Evolutionary conservation across 495 filamentous ascomycete genomes (phyloP).

Genomic region (Penicillium pancosmium): DNA sequence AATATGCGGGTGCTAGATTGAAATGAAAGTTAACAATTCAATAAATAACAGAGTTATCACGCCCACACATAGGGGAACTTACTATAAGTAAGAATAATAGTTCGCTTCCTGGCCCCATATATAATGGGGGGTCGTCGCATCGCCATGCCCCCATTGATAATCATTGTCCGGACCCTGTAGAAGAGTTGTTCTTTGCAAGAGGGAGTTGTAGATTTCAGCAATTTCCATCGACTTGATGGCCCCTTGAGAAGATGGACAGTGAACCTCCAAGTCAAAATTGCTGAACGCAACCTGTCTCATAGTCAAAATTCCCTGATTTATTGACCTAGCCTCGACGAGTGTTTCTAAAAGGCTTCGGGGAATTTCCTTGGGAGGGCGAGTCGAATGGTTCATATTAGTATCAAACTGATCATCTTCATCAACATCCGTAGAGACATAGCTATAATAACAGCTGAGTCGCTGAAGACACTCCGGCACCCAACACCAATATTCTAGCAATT

Average conservation of each 20-base stretch:
- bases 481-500: constrained; percentile 18
- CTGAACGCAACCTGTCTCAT: constrained; percentile 11
- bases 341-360: neutral
- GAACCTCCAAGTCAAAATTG: constrained; percentile 8
- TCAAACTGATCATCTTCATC: neutral
- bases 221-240: constrained; percentile 7
- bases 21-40: neutral
- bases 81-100: constrained; percentile 19
- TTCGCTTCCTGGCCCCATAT: constrained; percentile 16
- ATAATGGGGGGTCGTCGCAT: constrained; percentile 13
- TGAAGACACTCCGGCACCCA: constrained; percentile 15
- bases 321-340: neutral
- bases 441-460: constrained; percentile 11
- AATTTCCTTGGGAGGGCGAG: neutral
- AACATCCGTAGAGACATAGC: neutral
- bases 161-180: neutral
- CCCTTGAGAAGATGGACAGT: constrained; percentile 1
- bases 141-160: constrained; percentile 7
- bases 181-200: constrained; percentile 6
- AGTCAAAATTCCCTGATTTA: constrained; percentile 8
- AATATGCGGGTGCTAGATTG: constrained; percentile 8
- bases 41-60: neutral
- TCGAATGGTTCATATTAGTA: neutral
- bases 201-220: constrained; percentile 1
- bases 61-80: constrained; percentile 3